phyloP scores from a whole-genome alignment of 352 stramenopile genomes.

The Thalassiosira hispida region DNA sequence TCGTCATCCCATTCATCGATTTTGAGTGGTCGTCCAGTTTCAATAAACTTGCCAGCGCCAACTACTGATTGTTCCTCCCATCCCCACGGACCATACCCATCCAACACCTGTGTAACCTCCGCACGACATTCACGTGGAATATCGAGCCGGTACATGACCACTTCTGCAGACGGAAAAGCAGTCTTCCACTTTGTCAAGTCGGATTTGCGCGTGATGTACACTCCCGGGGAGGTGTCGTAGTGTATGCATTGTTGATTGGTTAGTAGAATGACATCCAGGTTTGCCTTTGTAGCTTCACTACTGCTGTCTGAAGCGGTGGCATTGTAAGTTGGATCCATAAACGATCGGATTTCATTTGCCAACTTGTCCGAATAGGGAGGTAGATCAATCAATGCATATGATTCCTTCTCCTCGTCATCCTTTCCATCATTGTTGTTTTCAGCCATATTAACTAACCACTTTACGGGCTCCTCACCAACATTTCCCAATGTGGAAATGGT shows the following conservation, averaged over 20 bases:
- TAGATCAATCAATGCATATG: constrained; percentile 80
- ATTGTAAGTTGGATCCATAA: constrained; percentile 63
- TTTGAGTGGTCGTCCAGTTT: constrained; percentile 72
- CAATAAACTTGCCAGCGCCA: constrained; percentile 57
- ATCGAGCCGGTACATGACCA: constrained; percentile 77
- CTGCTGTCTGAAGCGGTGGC: neutral
- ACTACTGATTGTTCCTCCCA: constrained; percentile 41
- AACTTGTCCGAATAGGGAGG: constrained; percentile 80
- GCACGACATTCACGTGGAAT: constrained; percentile 75
- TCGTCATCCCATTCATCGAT: constrained; percentile 76
- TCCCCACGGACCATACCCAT: constrained; percentile 83
- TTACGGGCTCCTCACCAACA: constrained; percentile 44
- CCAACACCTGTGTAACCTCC: constrained; percentile 72
- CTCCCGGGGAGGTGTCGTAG: constrained; percentile 69
- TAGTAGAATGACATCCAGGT: constrained; percentile 69
- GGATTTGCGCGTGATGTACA: constrained; percentile 68
- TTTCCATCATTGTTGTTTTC: constrained; percentile 12
- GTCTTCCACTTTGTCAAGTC: constrained; percentile 74
- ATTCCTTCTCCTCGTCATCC: constrained; percentile 11
- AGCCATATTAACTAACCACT: constrained; percentile 41
- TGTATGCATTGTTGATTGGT: constrained; percentile 80
- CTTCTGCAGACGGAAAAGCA: constrained; percentile 63
- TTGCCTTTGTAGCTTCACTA: constrained; percentile 33
- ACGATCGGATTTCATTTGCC: constrained; percentile 59
- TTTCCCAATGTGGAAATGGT: constrained; percentile 52